Evolutionary conservation across 192 early-diverging fungal species (phyloP).

Genomic region (Coemansia sp.): DNA sequence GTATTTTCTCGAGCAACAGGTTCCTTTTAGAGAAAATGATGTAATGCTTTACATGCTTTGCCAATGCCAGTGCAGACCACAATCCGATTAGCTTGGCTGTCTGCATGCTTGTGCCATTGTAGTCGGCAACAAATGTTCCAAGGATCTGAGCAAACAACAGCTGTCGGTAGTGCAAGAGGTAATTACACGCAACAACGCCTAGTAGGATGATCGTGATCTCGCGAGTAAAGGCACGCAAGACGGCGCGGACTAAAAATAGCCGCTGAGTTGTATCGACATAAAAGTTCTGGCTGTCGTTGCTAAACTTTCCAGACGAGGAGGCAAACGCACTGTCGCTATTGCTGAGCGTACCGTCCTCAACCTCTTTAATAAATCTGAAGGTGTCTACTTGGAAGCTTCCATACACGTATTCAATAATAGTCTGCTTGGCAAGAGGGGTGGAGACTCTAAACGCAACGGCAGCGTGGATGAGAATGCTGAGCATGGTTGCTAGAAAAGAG

Average conservation of each 20-base stretch:
- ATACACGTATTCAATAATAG: background rate
- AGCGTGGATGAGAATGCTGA: background rate
- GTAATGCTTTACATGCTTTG: background rate
- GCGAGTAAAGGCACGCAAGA: background rate
- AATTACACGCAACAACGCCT: background rate
- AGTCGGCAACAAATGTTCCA: slow-evolving; percentile 5
- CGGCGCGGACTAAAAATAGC: slow-evolving; percentile 3
- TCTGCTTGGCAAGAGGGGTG: background rate
- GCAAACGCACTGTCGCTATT: background rate
- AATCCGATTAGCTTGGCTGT: background rate
- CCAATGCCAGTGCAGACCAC: slow-evolving; percentile 13
- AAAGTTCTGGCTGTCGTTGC: background rate
- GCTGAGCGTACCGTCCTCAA: background rate
- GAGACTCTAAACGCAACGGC: background rate
- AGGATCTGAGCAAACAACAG: slow-evolving; percentile 10
- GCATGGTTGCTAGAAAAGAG: background rate
- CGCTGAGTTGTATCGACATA: background rate
- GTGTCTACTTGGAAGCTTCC: background rate
- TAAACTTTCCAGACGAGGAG: background rate
- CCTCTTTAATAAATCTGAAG: background rate
- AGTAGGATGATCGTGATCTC: background rate
- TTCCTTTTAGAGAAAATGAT: background rate
- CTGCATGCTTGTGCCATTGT: background rate
- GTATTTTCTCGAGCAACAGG: background rate
- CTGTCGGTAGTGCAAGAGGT: background rate